Evolutionary conservation across 106 monocot genomes (phyloP).

Genomic region (Dendrobium catenatum): DNA sequence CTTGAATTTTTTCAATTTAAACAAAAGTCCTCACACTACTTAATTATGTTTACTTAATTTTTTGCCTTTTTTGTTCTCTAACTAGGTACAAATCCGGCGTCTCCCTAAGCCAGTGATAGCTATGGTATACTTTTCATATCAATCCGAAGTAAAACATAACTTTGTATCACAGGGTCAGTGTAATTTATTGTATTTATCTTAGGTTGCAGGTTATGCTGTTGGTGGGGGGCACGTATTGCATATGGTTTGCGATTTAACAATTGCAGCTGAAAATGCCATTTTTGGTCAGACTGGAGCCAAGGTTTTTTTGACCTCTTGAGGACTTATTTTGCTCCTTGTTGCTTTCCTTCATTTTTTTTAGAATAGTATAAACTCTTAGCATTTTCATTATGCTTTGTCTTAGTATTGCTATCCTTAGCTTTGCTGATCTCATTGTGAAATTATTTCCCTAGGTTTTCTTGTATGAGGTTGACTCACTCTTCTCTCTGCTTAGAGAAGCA

Average conservation of each 20-base stretch:
- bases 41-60: not conserved
- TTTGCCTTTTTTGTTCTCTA: not conserved
- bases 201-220: constrained; percentile 96
- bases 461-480: not conserved
- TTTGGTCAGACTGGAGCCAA: constrained; percentile 97
- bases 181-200: constrained; percentile 1
- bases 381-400: constrained; percentile 1
- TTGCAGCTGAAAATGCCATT: constrained; percentile 96
- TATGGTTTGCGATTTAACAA: constrained; percentile 96
- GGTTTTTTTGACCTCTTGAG: constrained; percentile 7
- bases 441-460: not conserved
- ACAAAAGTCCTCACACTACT: not conserved
- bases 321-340: not conserved
- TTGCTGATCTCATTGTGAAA: not conserved
- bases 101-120: constrained; percentile 97
- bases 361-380: not conserved
- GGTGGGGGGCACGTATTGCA: constrained; percentile 89
- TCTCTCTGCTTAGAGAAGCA: not conserved
- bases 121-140: constrained; percentile 56
- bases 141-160: not conserved
- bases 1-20: not conserved
- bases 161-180: not conserved
- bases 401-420: not conserved
- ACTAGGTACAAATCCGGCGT: constrained; percentile 88
- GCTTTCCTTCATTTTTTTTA: not conserved